Percentiles rank a stretch among this genome's conserved stretches.
These are phyloP conservation scores for Lecanicillium sp. DNA, from an alignment of 2,329 filamentous ascomycete species.

Conservation along the genomic window DNA sequence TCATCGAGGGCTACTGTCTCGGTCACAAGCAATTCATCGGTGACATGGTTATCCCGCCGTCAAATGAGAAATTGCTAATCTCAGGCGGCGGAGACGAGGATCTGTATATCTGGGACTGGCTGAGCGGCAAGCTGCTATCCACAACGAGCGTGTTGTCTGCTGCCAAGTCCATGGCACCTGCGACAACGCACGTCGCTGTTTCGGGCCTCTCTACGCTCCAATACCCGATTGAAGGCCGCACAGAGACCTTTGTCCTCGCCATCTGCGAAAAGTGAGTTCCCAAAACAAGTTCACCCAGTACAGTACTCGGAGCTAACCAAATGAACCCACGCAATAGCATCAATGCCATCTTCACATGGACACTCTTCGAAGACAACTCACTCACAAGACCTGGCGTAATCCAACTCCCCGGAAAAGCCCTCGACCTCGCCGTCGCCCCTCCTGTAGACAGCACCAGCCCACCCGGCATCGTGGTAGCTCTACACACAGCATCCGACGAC, in stretches of 20 bases:
- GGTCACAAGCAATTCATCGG: constrained; percentile 82
- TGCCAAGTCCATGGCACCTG: constrained; percentile 27
- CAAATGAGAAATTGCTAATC: constrained; percentile 54
- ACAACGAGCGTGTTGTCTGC: constrained; percentile 43
- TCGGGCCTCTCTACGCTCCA: constrained; percentile 29
- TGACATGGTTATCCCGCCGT: constrained; percentile 57
- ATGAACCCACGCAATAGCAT: constrained; percentile 28
- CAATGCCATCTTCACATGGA: constrained; percentile 59
- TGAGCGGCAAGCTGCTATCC: constrained; percentile 40
- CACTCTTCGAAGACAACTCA: constrained; percentile 36
- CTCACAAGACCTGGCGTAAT: constrained; percentile 41
- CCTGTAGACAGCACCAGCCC: constrained; percentile 9
- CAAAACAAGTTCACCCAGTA: constrained; percentile 18
- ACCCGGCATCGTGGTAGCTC: constrained; percentile 28
- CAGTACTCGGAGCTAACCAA: neutral
- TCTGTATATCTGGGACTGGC: constrained; percentile 80
- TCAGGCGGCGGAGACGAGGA: constrained; percentile 81
- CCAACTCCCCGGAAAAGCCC: constrained; percentile 54
- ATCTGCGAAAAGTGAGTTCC: constrained; percentile 39
- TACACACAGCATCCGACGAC: constrained; percentile 23
- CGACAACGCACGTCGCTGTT: constrained; percentile 38
- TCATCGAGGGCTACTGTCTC: constrained; percentile 85
- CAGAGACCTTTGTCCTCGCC: constrained; percentile 25
- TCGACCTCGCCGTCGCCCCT: constrained; percentile 39
- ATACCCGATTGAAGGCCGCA: constrained; percentile 19